phyloP scores from a whole-genome alignment of 495 filamentous ascomycete species.

The Neurospora sp. region DNA sequence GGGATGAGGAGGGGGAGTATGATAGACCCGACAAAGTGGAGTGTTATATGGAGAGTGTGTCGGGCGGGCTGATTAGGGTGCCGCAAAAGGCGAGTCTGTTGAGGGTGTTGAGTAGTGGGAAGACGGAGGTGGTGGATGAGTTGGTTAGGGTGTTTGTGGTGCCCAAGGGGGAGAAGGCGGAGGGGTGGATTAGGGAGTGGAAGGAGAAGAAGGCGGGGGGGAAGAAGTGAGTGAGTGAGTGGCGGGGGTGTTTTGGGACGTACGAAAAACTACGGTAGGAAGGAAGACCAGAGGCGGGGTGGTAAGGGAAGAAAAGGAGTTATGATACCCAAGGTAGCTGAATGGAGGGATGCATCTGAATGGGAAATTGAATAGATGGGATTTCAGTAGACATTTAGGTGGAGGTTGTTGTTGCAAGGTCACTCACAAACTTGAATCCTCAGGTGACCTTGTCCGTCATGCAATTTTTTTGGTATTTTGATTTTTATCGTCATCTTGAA shows the following conservation, averaged over 20 bases:
- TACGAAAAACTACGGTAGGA: no score
- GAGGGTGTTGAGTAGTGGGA: slow-evolving; percentile 64
- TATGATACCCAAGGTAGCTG: neutral
- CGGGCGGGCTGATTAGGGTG: slow-evolving; percentile 75
- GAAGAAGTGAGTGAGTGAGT: neutral
- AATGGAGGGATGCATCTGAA: neutral
- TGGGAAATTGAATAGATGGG: neutral
- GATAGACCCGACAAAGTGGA: slow-evolving; percentile 51
- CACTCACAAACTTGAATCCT: neutral
- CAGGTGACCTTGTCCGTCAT: neutral
- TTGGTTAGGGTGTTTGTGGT: slow-evolving; percentile 73
- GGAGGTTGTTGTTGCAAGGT: neutral
- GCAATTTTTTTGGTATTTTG: neutral
- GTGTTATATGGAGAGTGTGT: slow-evolving; percentile 75
- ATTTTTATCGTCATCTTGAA: neutral
- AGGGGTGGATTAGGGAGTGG: slow-evolving; percentile 71
- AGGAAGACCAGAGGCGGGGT: no score
- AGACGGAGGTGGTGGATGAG: slow-evolving; percentile 79
- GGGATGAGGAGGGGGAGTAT: slow-evolving; percentile 69
- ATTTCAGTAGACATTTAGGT: neutral
- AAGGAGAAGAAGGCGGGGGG: slow-evolving; percentile 53
- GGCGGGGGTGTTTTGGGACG: no score
- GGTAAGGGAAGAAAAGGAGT: neutral
- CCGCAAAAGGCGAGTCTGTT: slow-evolving; percentile 74
- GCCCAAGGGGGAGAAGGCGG: slow-evolving; percentile 49